Conservation (phyloP, 2,329 filamentous ascomycete species). For the Pseudogymnoascus sp. region DNA sequence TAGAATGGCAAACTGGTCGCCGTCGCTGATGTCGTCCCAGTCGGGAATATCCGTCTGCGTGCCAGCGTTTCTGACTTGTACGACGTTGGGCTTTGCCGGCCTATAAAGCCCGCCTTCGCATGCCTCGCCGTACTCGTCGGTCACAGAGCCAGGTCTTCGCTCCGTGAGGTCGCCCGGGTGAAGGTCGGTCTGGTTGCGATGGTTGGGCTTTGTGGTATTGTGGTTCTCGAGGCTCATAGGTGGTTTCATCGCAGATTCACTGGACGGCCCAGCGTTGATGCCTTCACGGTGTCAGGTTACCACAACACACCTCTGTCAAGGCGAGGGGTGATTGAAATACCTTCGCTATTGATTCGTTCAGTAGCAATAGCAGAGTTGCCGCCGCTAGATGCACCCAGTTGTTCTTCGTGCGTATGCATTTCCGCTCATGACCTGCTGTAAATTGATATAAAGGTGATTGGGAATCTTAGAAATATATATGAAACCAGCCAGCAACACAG, state of each 20-base stretch:
- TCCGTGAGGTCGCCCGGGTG: neutral
- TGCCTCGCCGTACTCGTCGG: neutral
- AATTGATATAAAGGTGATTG: neutral
- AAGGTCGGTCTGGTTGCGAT: neutral
- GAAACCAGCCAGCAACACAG: neutral
- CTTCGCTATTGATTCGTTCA: neutral
- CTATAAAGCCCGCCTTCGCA: neutral
- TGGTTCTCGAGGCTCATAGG: neutral
- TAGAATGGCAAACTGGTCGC: neutral
- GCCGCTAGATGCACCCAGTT: neutral
- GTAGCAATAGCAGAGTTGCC: neutral
- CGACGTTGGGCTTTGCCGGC: neutral
- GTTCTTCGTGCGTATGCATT: neutral
- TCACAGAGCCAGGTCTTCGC: neutral
- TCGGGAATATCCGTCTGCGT: neutral
- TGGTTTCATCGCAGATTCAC: neutral
- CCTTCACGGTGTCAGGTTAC: neutral
- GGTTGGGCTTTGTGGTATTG: neutral
- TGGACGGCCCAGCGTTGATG: neutral
- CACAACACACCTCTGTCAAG: neutral
- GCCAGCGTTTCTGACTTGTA: neutral
- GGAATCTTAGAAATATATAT: neutral
- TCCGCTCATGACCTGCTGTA: neutral
- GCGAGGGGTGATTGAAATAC: neutral
- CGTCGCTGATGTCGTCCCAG: neutral